phyloP scores from a whole-genome alignment of 179 eudicot genomes.

The Silene vulgaris region DNA sequence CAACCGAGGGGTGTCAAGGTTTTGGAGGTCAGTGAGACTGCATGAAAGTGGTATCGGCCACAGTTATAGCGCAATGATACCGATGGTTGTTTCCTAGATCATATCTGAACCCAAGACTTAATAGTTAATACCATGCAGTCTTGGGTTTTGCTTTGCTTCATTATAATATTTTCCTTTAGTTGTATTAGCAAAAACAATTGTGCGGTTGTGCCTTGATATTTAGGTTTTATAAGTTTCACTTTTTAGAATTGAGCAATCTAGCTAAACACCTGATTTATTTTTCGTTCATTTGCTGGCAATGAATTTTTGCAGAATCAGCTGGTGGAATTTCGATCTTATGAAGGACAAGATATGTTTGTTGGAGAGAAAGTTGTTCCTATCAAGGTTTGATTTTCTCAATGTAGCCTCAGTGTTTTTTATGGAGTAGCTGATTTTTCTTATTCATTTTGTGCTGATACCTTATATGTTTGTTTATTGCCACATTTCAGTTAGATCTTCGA shows the following conservation, averaged over 20 bases:
- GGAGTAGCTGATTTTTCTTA: not conserved
- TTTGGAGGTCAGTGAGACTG: not conserved
- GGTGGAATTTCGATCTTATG: conserved; percentile 72
- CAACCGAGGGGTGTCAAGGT: not conserved
- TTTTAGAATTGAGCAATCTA: not conserved
- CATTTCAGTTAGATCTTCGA: conserved; percentile 79
- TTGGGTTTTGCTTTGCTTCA: not conserved
- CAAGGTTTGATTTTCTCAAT: conserved; percentile 52
- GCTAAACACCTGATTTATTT: conserved; percentile 6
- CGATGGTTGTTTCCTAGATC: not conserved
- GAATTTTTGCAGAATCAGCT: conserved; percentile 61
- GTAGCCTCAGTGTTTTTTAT: conserved; percentile 1
- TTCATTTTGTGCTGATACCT: not conserved
- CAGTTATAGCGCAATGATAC: not conserved
- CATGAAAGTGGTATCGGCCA: not conserved
- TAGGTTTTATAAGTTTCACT: not conserved
- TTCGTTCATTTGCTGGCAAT: conserved; percentile 11
- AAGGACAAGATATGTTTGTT: conserved; percentile 89
- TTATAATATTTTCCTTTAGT: not conserved
- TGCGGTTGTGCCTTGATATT: too few species aligned
- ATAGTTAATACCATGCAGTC: not conserved
- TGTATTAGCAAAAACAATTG: not conserved
- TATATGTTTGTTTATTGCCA: conserved; percentile 5
- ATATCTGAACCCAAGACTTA: not conserved
- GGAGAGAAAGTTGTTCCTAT: conserved; percentile 95